phyloP scores from a whole-genome alignment of 1,284 basidiomycete genomes.

The Amylostereum chailletii region DNA sequence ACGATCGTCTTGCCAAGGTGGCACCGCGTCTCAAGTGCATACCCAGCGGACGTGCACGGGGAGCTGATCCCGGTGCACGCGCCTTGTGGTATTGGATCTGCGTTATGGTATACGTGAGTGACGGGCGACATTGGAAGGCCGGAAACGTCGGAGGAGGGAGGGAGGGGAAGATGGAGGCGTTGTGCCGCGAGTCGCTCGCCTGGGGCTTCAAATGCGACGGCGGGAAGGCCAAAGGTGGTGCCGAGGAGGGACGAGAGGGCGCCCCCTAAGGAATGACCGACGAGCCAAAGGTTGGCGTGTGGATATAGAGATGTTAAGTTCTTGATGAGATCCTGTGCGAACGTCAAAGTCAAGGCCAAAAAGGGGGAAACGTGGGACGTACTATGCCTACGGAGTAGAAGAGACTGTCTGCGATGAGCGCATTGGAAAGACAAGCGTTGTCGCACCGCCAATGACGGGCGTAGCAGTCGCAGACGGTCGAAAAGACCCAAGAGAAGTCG shows the following conservation, averaged over 20 bases:
- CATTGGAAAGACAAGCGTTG: slow-evolving; percentile 73
- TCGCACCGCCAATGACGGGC: slow-evolving; percentile 67
- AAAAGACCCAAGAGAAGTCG: slow-evolving; percentile 75
- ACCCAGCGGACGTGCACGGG: slow-evolving; percentile 58
- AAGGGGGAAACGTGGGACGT: slow-evolving; percentile 20
- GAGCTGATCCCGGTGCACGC: slow-evolving; percentile 64
- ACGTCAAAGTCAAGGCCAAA: background rate
- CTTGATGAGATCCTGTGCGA: slow-evolving; percentile 58
- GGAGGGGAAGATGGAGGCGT: slow-evolving; percentile 80
- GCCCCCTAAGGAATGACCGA: slow-evolving; percentile 86
- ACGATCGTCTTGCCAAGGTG: slow-evolving; percentile 69
- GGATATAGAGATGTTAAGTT: slow-evolving; percentile 83
- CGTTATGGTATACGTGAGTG: slow-evolving; percentile 75
- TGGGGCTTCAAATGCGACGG: slow-evolving; percentile 88
- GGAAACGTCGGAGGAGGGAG: slow-evolving; percentile 33
- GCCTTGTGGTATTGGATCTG: slow-evolving; percentile 76
- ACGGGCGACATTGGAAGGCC: slow-evolving; percentile 32
- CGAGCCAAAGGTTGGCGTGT: slow-evolving; percentile 83
- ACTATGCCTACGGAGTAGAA: slow-evolving; percentile 85
- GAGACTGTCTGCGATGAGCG: slow-evolving; percentile 82
- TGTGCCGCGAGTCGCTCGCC: slow-evolving; percentile 84
- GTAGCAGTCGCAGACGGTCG: slow-evolving; percentile 90
- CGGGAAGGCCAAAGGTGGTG: slow-evolving; percentile 89
- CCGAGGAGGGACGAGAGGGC: slow-evolving; percentile 83
- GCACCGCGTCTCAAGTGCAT: slow-evolving; percentile 58